These are phyloP conservation scores for Tuber umbilicatum DNA, from an alignment of 495 filamentous ascomycete species.

Conservation along the genomic window DNA sequence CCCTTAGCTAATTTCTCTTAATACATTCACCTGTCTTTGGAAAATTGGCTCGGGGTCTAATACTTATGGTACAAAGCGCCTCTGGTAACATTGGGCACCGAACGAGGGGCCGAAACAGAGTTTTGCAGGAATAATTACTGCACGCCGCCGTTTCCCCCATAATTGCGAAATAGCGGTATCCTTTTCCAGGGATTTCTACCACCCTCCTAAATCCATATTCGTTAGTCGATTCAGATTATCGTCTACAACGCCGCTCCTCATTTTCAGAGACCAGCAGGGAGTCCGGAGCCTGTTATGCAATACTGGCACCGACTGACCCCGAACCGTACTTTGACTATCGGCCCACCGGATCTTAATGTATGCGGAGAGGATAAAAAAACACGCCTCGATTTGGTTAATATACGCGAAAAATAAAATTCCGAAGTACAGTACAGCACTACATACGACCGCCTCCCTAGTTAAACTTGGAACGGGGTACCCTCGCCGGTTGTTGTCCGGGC, in stretches of 20 bases:
- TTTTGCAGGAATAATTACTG: background rate
- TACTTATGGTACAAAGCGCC: background rate
- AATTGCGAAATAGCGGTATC: background rate
- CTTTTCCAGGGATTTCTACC: background rate
- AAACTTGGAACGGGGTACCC: background rate
- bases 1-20: too few relatives aligned
- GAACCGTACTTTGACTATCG: background rate
- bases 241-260: background rate
- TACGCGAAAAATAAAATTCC: background rate
- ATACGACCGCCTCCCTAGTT: background rate
- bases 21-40: too few relatives aligned
- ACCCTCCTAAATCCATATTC: background rate
- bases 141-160: background rate
- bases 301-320: background rate
- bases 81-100: background rate
- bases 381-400: background rate
- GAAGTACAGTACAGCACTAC: background rate
- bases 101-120: background rate
- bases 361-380: background rate
- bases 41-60: background rate
- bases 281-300: background rate
- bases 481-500: background rate
- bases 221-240: background rate
- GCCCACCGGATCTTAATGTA: background rate
- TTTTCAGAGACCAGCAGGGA: background rate